Percentiles rank a stretch among this genome's conserved stretches.
phyloP scores from a whole-genome alignment of 108 stramenopile genomes.

The Skeletonema grethae region DNA sequence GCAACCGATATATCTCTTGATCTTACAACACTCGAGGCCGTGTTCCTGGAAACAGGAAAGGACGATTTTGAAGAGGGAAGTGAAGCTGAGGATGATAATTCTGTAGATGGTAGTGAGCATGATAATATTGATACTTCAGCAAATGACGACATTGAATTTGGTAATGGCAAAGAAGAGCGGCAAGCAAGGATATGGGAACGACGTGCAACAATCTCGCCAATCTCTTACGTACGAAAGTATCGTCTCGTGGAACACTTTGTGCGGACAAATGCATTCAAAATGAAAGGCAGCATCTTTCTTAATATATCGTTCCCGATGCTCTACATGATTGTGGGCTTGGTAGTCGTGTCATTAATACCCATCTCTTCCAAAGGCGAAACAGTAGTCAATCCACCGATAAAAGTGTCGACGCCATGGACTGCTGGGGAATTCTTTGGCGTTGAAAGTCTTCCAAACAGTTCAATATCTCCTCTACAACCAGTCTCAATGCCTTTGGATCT shows the following conservation, averaged over 20 bases:
- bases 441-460: too few relatives aligned
- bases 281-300: constrained; percentile 27
- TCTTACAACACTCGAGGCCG: constrained; percentile 46
- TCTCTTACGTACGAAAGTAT: constrained; percentile 25
- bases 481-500: neutral
- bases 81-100: constrained; percentile 1
- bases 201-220: neutral
- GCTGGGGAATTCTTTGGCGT: neutral
- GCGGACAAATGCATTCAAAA: constrained; percentile 38
- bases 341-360: constrained; percentile 5
- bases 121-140: too few relatives aligned
- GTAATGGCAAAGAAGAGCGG: constrained; percentile 11
- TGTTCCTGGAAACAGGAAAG: constrained; percentile 50
- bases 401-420: constrained; percentile 6
- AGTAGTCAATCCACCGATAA: constrained; percentile 13
- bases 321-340: constrained; percentile 32
- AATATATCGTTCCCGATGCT: constrained; percentile 34
- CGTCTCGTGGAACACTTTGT: constrained; percentile 17
- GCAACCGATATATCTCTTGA: constrained; percentile 24
- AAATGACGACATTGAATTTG: too few relatives aligned
- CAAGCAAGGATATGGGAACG: constrained; percentile 32
- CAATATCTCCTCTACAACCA: neutral
- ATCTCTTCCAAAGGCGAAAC: constrained; percentile 8
- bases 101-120: too few relatives aligned
- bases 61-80: constrained; percentile 27